A percentile compares a stretch with the other conserved stretches of the same genome.
phyloP scores from a whole-genome alignment of 768 basidiomycete species.

The Crucibulum laeve region DNA sequence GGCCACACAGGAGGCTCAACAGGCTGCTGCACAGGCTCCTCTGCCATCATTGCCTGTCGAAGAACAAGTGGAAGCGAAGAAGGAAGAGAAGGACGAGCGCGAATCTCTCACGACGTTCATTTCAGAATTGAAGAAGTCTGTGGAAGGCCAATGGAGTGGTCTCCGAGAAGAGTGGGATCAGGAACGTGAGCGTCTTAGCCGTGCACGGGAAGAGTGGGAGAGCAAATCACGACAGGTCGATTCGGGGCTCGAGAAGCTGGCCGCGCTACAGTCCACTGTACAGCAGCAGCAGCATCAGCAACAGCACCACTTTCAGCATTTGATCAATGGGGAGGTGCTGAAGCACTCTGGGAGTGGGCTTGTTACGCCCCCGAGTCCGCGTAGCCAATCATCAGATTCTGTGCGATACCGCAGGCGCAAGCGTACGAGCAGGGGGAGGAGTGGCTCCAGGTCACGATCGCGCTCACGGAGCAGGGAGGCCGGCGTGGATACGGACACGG shows the following conservation, averaged over 20 bases:
- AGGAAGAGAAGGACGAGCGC: slow-evolving; percentile 6
- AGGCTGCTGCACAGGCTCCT: slow-evolving; percentile 5
- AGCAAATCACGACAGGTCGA: slow-evolving; percentile 48
- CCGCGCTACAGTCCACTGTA: slow-evolving; percentile 25
- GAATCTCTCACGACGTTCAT: slow-evolving; percentile 53
- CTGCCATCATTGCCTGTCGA: neutral
- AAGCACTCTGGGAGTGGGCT: slow-evolving; percentile 42
- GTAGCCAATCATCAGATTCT: slow-evolving; percentile 66
- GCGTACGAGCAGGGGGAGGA: slow-evolving; percentile 25
- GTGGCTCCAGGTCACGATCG: slow-evolving; percentile 18
- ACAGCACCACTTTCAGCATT: slow-evolving; percentile 23
- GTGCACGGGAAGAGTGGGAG: slow-evolving; percentile 84
- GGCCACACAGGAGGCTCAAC: slow-evolving; percentile 34
- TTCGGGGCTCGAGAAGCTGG: slow-evolving; percentile 43
- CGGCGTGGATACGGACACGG: slow-evolving; percentile 18
- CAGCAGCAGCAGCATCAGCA: slow-evolving; percentile 38
- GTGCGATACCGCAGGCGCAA: slow-evolving; percentile 38
- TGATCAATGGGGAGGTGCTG: slow-evolving; percentile 25
- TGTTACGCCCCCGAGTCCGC: slow-evolving; percentile 74
- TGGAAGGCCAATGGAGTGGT: slow-evolving; percentile 75
- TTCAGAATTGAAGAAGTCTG: slow-evolving; percentile 68
- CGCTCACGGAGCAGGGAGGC: slow-evolving; percentile 15
- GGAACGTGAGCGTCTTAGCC: slow-evolving; percentile 71
- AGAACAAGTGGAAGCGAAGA: slow-evolving; percentile 2
- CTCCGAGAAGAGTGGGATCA: slow-evolving; percentile 81